Base-by-base conservation (phyloP, 129 eudicot species). In the Sambucus nigra region DNA sequence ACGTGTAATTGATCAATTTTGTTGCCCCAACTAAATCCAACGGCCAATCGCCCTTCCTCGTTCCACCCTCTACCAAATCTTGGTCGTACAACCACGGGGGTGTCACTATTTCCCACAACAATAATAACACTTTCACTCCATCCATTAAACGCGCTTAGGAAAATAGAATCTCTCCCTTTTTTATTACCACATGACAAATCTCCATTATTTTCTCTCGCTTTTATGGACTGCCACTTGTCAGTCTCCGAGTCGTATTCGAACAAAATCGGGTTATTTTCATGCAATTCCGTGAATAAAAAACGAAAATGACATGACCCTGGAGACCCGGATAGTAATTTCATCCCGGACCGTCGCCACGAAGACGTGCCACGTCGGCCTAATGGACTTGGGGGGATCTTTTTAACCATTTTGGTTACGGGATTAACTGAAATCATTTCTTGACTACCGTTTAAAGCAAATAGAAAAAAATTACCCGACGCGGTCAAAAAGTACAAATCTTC, bases 341-440 rank as follows among this genome's bases (percentile, higher is more conserved):
- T 80, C 12, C 88, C 88, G 11, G 88, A 80, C 39, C 83, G 68
- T 11, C 88, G 66, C 88, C 88, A 80, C 7, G 77, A 80, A 0
- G 83, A 73, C 5, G 88, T 80, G 46, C 88, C 88, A 65, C 88
- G 88, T 42, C 80, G 88, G 7, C 88, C 88, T 47, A 73, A 53
- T 1, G 85, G 88, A 70, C 88, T 72, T 15, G 73, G 77, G 6
- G 88, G 88, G 17, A 80, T 73, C 58, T 48, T 76, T 55, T 44
- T 73, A 20, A 80, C 74, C 2, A 24, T 52, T 53, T 53, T 80
- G 5, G 57, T 53, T 53, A 76, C 65, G 5, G 77, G 80, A 70
- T 80, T 73, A 58, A 80, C 88, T 1, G 80, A 66, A 63, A 80
- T 69, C 73, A 80, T 72, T 60, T 80, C 77, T 60, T 55, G 60